Conservation (phyloP, 2,329 filamentous ascomycete genomes). For the Ophiocordyceps camponoti-floridani region DNA sequence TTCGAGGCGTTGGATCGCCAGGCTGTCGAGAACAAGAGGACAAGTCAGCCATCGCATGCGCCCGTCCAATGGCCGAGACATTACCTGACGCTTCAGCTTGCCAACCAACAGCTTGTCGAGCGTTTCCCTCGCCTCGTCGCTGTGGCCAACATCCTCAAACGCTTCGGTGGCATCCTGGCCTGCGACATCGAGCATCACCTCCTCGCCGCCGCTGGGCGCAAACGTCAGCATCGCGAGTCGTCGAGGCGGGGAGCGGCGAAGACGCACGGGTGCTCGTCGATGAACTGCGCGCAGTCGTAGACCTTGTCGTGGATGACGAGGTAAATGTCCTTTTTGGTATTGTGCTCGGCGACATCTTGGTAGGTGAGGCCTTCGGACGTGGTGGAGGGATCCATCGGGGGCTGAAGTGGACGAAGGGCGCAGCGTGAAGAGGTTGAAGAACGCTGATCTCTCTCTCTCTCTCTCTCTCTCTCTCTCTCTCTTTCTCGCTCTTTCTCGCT, state of each 20-base stretch:
- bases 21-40: constrained; percentile 25
- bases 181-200: constrained; percentile 88
- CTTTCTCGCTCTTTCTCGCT: too few species aligned
- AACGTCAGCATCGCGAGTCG: constrained; percentile 1
- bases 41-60: neutral
- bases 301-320: constrained; percentile 92
- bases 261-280: constrained; percentile 87
- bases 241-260: neutral
- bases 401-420: neutral
- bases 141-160: constrained; percentile 98
- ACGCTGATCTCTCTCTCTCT: neutral
- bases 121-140: constrained; percentile 92
- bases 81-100: constrained; percentile 62
- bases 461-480: too few species aligned
- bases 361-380: constrained; percentile 45
- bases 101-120: constrained; percentile 62
- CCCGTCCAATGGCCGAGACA: neutral
- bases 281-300: constrained; percentile 75
- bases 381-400: constrained; percentile 1
- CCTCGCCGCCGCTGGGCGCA: constrained; percentile 69
- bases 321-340: constrained; percentile 85
- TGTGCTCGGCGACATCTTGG: constrained; percentile 69
- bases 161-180: constrained; percentile 95
- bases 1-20: constrained; percentile 61
- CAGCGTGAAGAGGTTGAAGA: neutral